These are phyloP conservation scores for Penicillium decumbens DNA, from an alignment of 2,329 filamentous ascomycete genomes.

Conservation along the genomic window DNA sequence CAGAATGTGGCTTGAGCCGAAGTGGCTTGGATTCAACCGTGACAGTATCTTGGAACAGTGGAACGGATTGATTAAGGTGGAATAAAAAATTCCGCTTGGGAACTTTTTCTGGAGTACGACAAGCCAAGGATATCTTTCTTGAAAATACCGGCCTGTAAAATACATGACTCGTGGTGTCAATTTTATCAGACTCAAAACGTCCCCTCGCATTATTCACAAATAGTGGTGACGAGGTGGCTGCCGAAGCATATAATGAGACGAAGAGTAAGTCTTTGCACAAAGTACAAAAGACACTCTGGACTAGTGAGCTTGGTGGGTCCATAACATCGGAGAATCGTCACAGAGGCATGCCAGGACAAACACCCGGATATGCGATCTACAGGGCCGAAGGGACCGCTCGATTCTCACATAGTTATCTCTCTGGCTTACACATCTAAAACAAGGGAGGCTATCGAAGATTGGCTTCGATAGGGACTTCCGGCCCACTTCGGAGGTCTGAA, in stretches of 20 bases:
- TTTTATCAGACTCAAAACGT: background rate
- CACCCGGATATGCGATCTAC: conserved; percentile 19
- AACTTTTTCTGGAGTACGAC: background rate
- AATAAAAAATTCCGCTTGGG: background rate
- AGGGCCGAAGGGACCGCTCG: conserved; percentile 11
- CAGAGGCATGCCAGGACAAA: conserved; percentile 20
- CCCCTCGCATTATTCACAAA: background rate
- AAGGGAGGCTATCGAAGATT: conserved; percentile 13
- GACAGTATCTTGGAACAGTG: background rate
- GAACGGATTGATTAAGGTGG: background rate
- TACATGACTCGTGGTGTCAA: background rate
- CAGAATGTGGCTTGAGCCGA: background rate
- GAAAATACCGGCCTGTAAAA: background rate
- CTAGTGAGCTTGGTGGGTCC: conserved; percentile 9
- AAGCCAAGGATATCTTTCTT: background rate
- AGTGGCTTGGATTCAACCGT: background rate
- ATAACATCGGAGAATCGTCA: conserved; percentile 13
- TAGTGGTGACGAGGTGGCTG: conserved; percentile 9
- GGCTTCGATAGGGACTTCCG: background rate
- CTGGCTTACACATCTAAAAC: conserved; percentile 11
- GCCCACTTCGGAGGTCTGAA: background rate
- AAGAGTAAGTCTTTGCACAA: conserved; percentile 3
- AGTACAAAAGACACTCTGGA: background rate
- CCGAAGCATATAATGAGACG: background rate
- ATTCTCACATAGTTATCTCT: conserved; percentile 15